Conservation (phyloP, 345 rosid species). For the Fremontodendron californicum region DNA sequence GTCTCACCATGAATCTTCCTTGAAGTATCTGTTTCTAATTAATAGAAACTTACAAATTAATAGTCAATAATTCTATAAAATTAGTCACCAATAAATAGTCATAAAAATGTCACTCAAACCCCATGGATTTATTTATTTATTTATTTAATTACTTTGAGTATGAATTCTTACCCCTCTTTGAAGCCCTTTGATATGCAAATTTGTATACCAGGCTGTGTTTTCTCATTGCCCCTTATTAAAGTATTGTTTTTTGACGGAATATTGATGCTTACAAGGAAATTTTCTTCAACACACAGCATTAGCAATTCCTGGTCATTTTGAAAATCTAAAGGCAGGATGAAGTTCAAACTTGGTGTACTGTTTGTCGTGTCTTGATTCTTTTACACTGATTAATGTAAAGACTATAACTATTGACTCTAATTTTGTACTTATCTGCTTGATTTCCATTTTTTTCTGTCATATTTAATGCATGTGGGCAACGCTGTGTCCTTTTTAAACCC, state of each 20-base stretch:
- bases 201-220: not conserved
- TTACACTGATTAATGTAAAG: no score
- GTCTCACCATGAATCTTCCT: not conserved
- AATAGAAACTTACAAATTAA: not conserved
- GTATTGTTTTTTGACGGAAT: not conserved
- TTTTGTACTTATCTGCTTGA: not conserved
- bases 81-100: not conserved
- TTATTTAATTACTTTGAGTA: not conserved
- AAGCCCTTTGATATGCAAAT: not conserved
- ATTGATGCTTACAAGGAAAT: not conserved
- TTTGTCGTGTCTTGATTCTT: not conserved
- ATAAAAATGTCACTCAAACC: not conserved
- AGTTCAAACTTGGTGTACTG: not conserved
- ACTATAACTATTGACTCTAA: not conserved
- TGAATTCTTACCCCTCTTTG: not conserved
- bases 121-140: not conserved
- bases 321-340: not conserved
- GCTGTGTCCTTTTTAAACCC: no score
- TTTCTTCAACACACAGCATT: not conserved
- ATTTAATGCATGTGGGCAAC: no score
- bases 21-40: not conserved
- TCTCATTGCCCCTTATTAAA: not conserved
- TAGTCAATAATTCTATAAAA: not conserved
- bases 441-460: not conserved
- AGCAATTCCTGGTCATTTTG: not conserved